Conservation (phyloP, 225 moss, liverwort and hornwort genomes). For the Marchantia paleacea region DNA sequence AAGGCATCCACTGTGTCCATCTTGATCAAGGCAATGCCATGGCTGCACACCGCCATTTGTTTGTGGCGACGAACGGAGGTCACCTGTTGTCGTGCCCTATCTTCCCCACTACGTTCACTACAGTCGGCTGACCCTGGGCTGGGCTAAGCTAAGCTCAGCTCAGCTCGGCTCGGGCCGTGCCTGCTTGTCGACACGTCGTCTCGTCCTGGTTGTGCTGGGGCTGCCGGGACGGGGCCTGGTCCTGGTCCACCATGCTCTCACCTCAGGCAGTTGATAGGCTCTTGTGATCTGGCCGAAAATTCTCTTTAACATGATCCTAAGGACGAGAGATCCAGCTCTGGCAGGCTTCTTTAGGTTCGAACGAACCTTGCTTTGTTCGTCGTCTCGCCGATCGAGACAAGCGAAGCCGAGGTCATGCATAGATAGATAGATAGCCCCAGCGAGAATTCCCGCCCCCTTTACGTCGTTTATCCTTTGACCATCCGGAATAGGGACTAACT, state of each 20-base stretch:
- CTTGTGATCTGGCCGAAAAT: not conserved
- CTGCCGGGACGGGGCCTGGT: too few species aligned
- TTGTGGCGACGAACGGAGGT: not conserved
- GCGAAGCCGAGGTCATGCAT: not conserved
- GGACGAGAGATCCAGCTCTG: not conserved
- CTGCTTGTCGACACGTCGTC: too few species aligned
- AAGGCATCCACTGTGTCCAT: not conserved
- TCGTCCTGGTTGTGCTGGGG: too few species aligned
- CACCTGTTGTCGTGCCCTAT: not conserved
- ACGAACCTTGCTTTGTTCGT: not conserved
- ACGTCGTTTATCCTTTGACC: not conserved
- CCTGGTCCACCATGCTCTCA: not conserved
- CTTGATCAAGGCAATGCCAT: not conserved
- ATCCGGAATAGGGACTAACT: not conserved
- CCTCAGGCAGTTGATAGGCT: not conserved
- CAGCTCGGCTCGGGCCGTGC: too few species aligned
- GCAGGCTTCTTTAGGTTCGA: not conserved
- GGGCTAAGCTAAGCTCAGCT: too few species aligned
- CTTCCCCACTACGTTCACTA: not conserved
- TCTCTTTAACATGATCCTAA: not conserved
- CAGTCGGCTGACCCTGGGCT: too few species aligned
- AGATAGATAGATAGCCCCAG: not conserved
- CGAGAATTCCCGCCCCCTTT: not conserved
- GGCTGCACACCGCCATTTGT: not conserved
- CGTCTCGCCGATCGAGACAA: not conserved